These are phyloP conservation scores for Ciborinia camelliae DNA, from an alignment of 2,329 filamentous ascomycete genomes.

Conservation along the genomic window DNA sequence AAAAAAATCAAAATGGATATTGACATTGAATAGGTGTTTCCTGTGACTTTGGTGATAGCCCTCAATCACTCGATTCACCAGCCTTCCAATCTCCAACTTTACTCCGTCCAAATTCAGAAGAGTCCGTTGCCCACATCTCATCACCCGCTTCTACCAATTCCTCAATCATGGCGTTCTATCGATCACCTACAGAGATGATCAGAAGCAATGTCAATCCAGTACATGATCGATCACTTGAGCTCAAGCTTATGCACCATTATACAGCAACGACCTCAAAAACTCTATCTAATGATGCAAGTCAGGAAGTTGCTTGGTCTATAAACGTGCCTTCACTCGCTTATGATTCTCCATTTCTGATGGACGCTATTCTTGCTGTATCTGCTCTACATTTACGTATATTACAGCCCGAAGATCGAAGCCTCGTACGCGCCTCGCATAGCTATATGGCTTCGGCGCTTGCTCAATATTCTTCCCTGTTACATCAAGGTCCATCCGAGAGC, in stretches of 20 bases:
- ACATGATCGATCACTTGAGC: constrained; percentile 46
- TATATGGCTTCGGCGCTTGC: constrained; percentile 63
- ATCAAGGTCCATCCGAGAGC: constrained; percentile 52
- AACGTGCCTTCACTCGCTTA: constrained; percentile 61
- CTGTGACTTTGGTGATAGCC: constrained; percentile 57
- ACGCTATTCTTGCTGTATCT: constrained; percentile 61
- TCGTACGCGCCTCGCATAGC: constrained; percentile 60
- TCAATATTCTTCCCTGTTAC: constrained; percentile 56
- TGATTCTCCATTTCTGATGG: constrained; percentile 56
- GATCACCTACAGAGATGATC: constrained; percentile 26
- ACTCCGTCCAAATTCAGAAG: not conserved
- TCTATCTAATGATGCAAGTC: constrained; percentile 50
- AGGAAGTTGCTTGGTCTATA: constrained; percentile 57
- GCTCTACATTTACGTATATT: constrained; percentile 59
- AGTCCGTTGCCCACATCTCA: constrained; percentile 12
- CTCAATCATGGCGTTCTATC: constrained; percentile 27
- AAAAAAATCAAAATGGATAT: not conserved
- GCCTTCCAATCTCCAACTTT: constrained; percentile 16
- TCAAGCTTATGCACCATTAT: constrained; percentile 63
- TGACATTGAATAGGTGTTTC: constrained; percentile 43
- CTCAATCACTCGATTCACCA: constrained; percentile 24
- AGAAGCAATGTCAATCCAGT: constrained; percentile 19
- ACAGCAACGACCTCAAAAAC: constrained; percentile 59
- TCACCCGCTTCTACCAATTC: constrained; percentile 25
- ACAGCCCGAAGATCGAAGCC: constrained; percentile 54